Evolutionary conservation across 116 monocot genomes (phyloP), one percentile per base, ranked within the genome.

Genomic region (Cymodocea nodosa): DNA sequence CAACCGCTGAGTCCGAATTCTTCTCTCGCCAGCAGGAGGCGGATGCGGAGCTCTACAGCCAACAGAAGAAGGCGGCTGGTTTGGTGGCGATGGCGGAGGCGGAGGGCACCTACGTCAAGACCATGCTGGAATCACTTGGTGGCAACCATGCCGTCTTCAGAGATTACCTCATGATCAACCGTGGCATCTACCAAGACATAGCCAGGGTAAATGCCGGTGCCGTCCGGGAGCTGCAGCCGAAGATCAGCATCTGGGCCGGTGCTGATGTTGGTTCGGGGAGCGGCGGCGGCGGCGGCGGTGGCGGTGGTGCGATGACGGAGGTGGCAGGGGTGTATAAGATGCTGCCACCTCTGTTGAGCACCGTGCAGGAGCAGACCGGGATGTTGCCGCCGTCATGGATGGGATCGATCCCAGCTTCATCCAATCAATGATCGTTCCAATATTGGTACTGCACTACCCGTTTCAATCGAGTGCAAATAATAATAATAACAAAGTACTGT

Each of bases 321-420:
- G 71, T 91, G 24, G 87, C 84, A 1, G 91, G 91, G 23, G 65
- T 87, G 17, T 91, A 91, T 57, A 72, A 74, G 59, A 91, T 91
- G 91, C 63, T 91, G 52, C 87, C 91, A 50, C 87, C 91, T 22
- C 52, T 91, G 79, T 71, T 91, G 35, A 39, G 79, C 56, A 84
- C 91, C 5, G 91, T 91, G 71, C 73, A 84, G 22, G 87, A 91
- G 59, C 91, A 91, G 68, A 87, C 84, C 0, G 84, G 87, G 30
- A 30, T 30, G 30, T 30, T 30, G 30, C 30, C 30, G 30, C 30
- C 30, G 3, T 30, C 30, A 3, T 30, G 30, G 30, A 30, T 30
- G 30, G 30, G 30, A 30, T 30, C 30, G 2, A 30, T 30, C 2
- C 30, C 30, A 30, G 30, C 1, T 3, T 30, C 30, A 30, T 30